Conservation (phyloP, 73 alveolate genomes). For the Symbiodinium natans region DNA sequence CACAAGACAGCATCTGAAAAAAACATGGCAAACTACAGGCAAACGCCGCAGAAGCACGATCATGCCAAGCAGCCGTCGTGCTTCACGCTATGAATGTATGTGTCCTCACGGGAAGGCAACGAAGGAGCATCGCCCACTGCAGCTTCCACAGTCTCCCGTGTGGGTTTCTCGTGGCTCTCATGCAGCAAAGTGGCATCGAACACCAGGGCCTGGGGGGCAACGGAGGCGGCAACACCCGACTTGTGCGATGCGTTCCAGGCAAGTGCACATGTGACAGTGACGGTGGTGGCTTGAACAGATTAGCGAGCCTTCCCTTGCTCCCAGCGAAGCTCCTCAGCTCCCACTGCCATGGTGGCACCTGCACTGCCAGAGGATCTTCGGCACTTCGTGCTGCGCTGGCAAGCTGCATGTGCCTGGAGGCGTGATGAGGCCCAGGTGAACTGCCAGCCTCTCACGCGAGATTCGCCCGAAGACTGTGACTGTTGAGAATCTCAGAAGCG, state of each 20-base stretch:
- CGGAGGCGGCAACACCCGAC: too few relatives aligned
- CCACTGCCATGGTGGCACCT: constrained; percentile 77
- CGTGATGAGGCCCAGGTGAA: constrained; percentile 62
- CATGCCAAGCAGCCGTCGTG: constrained; percentile 58
- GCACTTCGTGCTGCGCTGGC: neutral
- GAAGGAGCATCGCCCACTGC: neutral
- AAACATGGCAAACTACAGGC: neutral
- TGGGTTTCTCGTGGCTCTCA: neutral
- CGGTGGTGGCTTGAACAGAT: too few relatives aligned
- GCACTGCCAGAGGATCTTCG: neutral
- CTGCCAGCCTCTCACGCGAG: constrained; percentile 63
- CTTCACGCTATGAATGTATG: constrained; percentile 89
- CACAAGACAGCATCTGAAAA: neutral
- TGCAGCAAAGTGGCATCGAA: constrained; percentile 41
- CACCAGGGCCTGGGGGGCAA: constrained; percentile 12
- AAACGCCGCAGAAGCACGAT: neutral
- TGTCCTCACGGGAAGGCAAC: constrained; percentile 12
- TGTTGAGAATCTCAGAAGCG: neutral
- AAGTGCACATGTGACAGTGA: too few relatives aligned
- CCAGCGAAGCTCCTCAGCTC: constrained; percentile 56
- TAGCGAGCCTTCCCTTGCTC: constrained; percentile 28
- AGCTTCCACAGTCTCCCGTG: neutral
- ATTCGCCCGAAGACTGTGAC: neutral
- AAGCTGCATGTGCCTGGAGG: neutral
- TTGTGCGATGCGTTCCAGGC: too few relatives aligned